These are phyloP conservation scores for Trichoderma hamatum DNA, from an alignment of 2,329 filamentous ascomycete genomes.

Conservation along the genomic window DNA sequence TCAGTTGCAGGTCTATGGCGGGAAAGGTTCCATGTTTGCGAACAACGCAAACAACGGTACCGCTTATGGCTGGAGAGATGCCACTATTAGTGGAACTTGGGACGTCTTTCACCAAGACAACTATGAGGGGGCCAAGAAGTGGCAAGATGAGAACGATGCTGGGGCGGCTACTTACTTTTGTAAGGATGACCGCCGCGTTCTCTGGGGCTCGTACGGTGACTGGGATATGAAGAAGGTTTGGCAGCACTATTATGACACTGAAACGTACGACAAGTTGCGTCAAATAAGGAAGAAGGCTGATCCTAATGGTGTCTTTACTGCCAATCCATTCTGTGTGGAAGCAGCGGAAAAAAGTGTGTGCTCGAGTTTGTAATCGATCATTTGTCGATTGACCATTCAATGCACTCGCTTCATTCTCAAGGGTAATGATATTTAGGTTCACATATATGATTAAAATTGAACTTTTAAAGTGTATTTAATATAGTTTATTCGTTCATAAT, in stretches of 20 bases:
- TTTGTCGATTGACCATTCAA: not conserved
- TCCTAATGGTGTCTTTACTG: not conserved
- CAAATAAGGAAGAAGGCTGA: conserved; percentile 2
- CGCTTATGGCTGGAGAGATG: conserved; percentile 7
- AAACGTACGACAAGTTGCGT: not conserved
- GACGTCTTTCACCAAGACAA: conserved; percentile 6
- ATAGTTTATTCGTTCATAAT: too few relatives aligned
- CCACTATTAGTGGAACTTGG: not conserved
- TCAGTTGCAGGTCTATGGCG: conserved; percentile 3
- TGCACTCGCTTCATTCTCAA: not conserved
- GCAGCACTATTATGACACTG: not conserved
- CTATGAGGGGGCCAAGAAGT: not conserved
- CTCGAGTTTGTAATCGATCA: not conserved
- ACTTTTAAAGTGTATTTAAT: not conserved
- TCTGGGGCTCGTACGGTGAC: conserved; percentile 8
- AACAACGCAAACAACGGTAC: conserved; percentile 13
- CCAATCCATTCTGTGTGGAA: not conserved
- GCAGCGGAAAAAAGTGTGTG: not conserved
- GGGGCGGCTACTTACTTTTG: conserved; percentile 6
- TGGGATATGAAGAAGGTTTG: conserved; percentile 7
- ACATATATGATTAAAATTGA: not conserved
- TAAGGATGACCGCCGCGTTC: conserved; percentile 4
- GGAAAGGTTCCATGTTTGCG: not conserved
- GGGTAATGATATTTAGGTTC: not conserved
- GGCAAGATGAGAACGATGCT: conserved; percentile 7